Conservation (phyloP, 176 grass and related monocot species). For the Carex kokanica region DNA sequence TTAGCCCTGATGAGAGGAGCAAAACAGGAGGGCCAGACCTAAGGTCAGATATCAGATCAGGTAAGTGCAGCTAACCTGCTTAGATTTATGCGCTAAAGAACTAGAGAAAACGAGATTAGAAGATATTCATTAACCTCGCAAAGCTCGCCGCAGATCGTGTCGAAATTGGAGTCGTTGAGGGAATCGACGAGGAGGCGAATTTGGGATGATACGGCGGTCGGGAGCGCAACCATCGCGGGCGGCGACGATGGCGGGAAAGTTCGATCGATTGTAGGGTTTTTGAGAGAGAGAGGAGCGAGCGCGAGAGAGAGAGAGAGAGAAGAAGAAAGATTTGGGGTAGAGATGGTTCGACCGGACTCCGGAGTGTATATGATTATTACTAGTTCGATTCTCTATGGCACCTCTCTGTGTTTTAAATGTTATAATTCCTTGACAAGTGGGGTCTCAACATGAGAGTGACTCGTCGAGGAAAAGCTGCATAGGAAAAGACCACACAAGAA, state of each 20-base stretch:
- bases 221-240: conserved; percentile 52
- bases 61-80: background rate
- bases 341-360: background rate
- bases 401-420: background rate
- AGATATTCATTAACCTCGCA: conserved; percentile 31
- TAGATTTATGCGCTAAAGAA: background rate
- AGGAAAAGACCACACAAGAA: no score
- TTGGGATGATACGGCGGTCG: conserved; percentile 43
- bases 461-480: no score
- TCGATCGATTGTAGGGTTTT: conserved; percentile 22
- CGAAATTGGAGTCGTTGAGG: conserved; percentile 48
- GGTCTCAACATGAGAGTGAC: background rate
- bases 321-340: background rate
- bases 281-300: conserved; percentile 21
- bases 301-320: conserved; percentile 9
- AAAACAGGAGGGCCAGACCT: background rate
- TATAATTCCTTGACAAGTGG: background rate
- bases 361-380: background rate
- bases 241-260: conserved; percentile 21
- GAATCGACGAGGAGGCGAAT: conserved; percentile 57
- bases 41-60: background rate
- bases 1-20: background rate
- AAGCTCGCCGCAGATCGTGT: conserved; percentile 34
- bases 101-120: background rate
- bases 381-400: background rate